These are phyloP conservation scores for Breviolum minutum DNA, from an alignment of 73 alveolate species.

Conservation along the genomic window DNA sequence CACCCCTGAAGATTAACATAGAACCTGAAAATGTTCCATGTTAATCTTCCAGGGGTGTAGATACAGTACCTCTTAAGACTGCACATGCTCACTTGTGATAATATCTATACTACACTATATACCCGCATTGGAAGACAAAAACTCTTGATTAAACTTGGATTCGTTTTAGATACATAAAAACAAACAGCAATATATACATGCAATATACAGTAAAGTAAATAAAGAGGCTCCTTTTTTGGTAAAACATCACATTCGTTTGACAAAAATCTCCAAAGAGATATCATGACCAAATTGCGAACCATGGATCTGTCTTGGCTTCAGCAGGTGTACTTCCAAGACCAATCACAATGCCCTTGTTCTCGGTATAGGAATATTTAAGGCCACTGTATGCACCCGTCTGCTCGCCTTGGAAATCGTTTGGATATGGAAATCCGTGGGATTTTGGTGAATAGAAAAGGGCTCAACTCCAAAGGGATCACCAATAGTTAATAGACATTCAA, in stretches of 20 bases:
- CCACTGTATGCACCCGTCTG: conserved; percentile 50
- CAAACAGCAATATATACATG: too few relatives aligned
- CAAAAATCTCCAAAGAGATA: too few relatives aligned
- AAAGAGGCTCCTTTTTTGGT: neutral
- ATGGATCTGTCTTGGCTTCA: conserved; percentile 43
- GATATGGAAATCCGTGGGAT: neutral
- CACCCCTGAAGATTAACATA: too few relatives aligned
- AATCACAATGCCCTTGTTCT: conserved; percentile 15
- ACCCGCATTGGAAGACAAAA: too few relatives aligned
- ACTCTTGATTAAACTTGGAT: neutral
- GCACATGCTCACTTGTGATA: too few relatives aligned
- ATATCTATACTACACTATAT: too few relatives aligned
- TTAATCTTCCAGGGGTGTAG: too few relatives aligned
- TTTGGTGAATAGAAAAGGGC: too few relatives aligned
- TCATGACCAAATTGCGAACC: neutral
- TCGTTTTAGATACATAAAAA: neutral
- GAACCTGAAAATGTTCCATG: too few relatives aligned
- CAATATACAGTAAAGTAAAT: too few relatives aligned
- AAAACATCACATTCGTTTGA: neutral
- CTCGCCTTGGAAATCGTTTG: neutral
- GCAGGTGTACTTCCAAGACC: conserved; percentile 70
- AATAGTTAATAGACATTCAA: neutral
- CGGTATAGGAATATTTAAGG: neutral
- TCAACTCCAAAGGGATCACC: neutral
- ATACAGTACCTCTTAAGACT: too few relatives aligned